Conservation (phyloP, 2,329 filamentous ascomycete genomes). For the Raffaelea ambrosiae region DNA sequence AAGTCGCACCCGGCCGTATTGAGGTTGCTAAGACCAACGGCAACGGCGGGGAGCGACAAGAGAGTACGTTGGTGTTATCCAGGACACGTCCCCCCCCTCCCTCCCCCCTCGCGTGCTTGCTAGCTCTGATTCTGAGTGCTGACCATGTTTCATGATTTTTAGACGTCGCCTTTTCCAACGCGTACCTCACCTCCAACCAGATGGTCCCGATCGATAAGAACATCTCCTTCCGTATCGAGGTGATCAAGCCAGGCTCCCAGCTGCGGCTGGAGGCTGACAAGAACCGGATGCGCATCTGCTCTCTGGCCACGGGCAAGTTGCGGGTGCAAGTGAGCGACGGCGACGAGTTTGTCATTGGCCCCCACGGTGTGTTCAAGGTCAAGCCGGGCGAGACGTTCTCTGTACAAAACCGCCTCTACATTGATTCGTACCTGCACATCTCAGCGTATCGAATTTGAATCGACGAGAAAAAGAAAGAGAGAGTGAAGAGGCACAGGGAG, state of each 20-base stretch:
- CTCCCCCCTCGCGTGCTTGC: no score
- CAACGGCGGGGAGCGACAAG: neutral
- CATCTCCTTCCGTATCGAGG: constrained; percentile 19
- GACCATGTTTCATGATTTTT: no score
- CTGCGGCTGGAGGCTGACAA: constrained; percentile 13
- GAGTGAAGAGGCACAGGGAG: neutral
- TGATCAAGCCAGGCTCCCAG: constrained; percentile 15
- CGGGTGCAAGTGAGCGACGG: constrained; percentile 18
- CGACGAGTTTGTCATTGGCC: constrained; percentile 30
- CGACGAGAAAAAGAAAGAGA: no score
- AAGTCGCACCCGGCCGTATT: constrained; percentile 24
- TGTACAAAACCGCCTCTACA: constrained; percentile 34
- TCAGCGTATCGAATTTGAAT: neutral
- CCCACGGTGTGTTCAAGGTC: constrained; percentile 35
- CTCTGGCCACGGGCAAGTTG: constrained; percentile 22
- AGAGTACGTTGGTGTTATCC: no score
- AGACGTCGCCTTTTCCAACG: constrained; percentile 25
- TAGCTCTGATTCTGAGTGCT: no score
- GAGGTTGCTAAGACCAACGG: constrained; percentile 4
- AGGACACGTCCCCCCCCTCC: no score
- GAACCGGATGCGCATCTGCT: constrained; percentile 16
- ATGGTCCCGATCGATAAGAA: constrained; percentile 17
- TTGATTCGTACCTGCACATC: constrained; percentile 32
- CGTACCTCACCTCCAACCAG: constrained; percentile 19
- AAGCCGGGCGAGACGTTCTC: constrained; percentile 26